These are phyloP conservation scores for Leccinum imitatum DNA, from an alignment of 768 basidiomycete genomes.

Conservation along the genomic window DNA sequence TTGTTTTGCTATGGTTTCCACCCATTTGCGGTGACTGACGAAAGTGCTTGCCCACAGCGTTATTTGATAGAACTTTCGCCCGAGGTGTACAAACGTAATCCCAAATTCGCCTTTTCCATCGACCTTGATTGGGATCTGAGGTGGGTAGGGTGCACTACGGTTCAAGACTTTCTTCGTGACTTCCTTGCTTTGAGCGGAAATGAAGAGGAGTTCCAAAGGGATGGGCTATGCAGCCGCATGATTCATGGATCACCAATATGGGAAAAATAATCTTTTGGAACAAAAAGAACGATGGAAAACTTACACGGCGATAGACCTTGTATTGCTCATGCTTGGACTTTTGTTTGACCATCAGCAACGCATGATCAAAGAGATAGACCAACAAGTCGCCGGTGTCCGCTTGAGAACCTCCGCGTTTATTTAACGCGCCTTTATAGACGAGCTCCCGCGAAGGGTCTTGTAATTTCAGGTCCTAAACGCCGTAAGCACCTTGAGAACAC, in stretches of 20 bases:
- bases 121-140: conserved; percentile 50
- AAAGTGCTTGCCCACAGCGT: conserved; percentile 89
- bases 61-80: conserved; percentile 88
- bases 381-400: conserved; percentile 85
- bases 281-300: conserved; percentile 25
- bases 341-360: conserved; percentile 91
- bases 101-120: conserved; percentile 83
- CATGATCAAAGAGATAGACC: conserved; percentile 96
- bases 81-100: conserved; percentile 92
- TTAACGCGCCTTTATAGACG: conserved; percentile 86
- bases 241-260: conserved; percentile 7
- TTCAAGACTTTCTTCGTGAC: conserved; percentile 46
- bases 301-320: conserved; percentile 89
- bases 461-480: conserved; percentile 73
- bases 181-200: conserved; percentile 58
- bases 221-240: conserved; percentile 64
- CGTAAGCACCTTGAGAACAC: background rate
- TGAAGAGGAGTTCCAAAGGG: conserved; percentile 86
- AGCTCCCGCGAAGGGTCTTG: conserved; percentile 88
- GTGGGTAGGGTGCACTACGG: conserved; percentile 40
- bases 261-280: conserved; percentile 1
- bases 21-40: conserved; percentile 88
- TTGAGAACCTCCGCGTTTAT: conserved; percentile 72
- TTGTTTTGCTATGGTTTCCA: conserved; percentile 88
- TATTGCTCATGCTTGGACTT: conserved; percentile 91